phyloP scores from a whole-genome alignment of 2,329 filamentous ascomycete species.

The Phaeosphaeriaceae sp. region DNA sequence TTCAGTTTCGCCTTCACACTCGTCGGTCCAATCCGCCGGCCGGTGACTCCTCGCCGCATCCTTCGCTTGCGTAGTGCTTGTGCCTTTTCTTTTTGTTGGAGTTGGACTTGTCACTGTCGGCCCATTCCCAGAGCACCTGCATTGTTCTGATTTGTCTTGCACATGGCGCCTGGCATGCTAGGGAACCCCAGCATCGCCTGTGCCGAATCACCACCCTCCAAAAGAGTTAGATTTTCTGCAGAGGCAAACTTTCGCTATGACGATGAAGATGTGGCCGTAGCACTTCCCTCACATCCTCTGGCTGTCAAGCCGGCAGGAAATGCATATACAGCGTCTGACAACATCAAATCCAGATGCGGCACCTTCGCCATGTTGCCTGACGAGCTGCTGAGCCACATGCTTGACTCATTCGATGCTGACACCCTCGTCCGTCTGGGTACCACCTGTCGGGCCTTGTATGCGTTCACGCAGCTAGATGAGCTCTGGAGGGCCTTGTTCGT shows the following conservation, averaged over 20 bases:
- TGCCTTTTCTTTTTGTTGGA: neutral
- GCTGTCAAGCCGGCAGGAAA: conserved; percentile 89
- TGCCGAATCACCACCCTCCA: conserved; percentile 43
- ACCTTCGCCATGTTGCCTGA: conserved; percentile 74
- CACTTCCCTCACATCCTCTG: conserved; percentile 79
- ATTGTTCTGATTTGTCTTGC: conserved; percentile 5
- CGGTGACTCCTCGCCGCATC: conserved; percentile 16
- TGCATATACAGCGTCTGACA: conserved; percentile 69
- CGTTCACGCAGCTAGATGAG: conserved; percentile 83
- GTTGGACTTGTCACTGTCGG: conserved; percentile 10
- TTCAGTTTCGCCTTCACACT: conserved; percentile 20
- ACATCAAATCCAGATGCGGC: conserved; percentile 72
- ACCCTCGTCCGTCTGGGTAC: conserved; percentile 71
- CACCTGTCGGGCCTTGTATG: conserved; percentile 85
- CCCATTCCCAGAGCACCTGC: neutral
- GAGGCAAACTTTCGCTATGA: conserved; percentile 24
- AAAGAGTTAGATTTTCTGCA: conserved; percentile 41
- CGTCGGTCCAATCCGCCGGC: conserved; percentile 6
- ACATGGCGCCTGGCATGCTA: conserved; percentile 45
- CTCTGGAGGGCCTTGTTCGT: conserved; percentile 87
- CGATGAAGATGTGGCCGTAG: conserved; percentile 53
- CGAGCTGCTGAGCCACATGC: conserved; percentile 75
- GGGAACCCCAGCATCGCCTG: conserved; percentile 27
- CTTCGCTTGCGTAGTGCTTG: conserved; percentile 6
- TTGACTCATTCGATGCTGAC: conserved; percentile 74